These are phyloP conservation scores for Sordaria brevicollis DNA, from an alignment of 495 filamentous ascomycete genomes.

Conservation along the genomic window DNA sequence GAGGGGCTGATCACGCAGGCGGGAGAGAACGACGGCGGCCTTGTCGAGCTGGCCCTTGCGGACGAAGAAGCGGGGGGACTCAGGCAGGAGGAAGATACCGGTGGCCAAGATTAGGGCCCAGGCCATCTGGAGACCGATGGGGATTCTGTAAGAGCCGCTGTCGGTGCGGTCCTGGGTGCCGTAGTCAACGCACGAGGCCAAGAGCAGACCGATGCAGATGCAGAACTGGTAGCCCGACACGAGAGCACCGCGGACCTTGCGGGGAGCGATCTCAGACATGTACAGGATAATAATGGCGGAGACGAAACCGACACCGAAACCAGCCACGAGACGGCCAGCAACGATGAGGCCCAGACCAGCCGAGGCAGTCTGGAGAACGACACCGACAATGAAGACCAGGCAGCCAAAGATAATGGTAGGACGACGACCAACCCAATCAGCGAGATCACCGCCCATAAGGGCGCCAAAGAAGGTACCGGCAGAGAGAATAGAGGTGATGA, in stretches of 20 bases:
- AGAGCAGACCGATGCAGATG: conserved; percentile 60
- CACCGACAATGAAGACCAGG: conserved; percentile 51
- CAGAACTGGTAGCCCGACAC: conserved; percentile 72
- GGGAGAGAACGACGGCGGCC: conserved; percentile 50
- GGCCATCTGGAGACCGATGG: conserved; percentile 55
- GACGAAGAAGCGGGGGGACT: conserved; percentile 72
- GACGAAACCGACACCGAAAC: conserved; percentile 57
- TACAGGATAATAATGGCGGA: conserved; percentile 65
- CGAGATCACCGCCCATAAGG: conserved; percentile 55
- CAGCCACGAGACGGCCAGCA: conserved; percentile 46
- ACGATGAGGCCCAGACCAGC: conserved; percentile 28
- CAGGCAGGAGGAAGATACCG: conserved; percentile 54
- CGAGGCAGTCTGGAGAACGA: conserved; percentile 45
- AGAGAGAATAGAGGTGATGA: conserved; percentile 61
- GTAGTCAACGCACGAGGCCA: conserved; percentile 64
- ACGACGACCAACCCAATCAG: conserved; percentile 59
- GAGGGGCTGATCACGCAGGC: conserved; percentile 55
- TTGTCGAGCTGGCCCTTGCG: conserved; percentile 53
- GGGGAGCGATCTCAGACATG: conserved; percentile 59
- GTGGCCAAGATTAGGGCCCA: conserved; percentile 56
- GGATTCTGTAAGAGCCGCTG: conserved; percentile 61
- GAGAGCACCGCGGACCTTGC: conserved; percentile 59
- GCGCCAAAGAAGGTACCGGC: conserved; percentile 57
- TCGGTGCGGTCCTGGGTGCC: conserved; percentile 53
- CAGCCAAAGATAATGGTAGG: conserved; percentile 57